Evolutionary conservation across 176 grass and related monocot genomes (phyloP).

Genomic region (Triticum turgidum): DNA sequence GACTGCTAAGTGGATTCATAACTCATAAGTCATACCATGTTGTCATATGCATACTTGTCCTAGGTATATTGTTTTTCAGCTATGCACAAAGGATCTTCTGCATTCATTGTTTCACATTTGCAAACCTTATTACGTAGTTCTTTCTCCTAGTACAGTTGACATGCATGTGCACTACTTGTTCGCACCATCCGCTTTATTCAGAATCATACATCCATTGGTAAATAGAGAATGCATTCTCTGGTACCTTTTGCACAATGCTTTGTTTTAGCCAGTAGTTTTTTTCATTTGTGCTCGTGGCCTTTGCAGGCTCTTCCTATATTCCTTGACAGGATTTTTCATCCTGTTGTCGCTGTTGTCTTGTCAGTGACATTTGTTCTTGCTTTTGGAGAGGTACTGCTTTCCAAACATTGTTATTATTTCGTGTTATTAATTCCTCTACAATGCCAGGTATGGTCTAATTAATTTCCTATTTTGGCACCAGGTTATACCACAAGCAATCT

Average conservation of each 20-base stretch:
- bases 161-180: slow-evolving; percentile 1
- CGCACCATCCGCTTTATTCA: not conserved
- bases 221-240: not conserved
- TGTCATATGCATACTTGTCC: not conserved
- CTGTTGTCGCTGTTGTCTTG: slow-evolving; percentile 90
- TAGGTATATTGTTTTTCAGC: not conserved
- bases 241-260: slow-evolving; percentile 11
- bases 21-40: not conserved
- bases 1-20: not conserved
- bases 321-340: slow-evolving; percentile 97
- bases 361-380: slow-evolving; percentile 98
- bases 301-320: slow-evolving; percentile 97
- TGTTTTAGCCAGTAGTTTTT: slow-evolving; percentile 10
- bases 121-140: not conserved
- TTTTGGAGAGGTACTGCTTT: slow-evolving; percentile 81
- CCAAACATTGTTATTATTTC: not conserved
- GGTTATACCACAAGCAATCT: slow-evolving; percentile 99
- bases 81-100: not conserved
- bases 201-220: not conserved
- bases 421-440: not conserved
- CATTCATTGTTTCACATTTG: not conserved
- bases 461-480: slow-evolving; percentile 37
- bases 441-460: not conserved
- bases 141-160: slow-evolving; percentile 8
- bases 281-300: slow-evolving; percentile 18